Percentiles rank a stretch among this genome's conserved stretches.
These are phyloP conservation scores for Neopestalotiopsis rosae DNA, from an alignment of 2,329 filamentous ascomycete species.

Conservation along the genomic window DNA sequence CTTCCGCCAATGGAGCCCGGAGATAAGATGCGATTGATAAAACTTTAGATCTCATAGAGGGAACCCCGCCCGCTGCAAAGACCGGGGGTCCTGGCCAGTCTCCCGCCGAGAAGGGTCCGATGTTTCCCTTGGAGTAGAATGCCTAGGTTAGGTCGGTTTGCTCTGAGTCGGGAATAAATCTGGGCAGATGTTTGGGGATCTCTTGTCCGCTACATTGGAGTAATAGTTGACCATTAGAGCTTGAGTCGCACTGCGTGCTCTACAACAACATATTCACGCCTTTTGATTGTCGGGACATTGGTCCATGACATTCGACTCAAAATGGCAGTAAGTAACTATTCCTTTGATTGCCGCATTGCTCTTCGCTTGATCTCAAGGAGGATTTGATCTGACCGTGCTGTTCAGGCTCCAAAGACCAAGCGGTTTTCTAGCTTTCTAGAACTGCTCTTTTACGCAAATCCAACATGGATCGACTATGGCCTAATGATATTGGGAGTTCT, in stretches of 20 bases:
- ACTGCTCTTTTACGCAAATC: conserved; percentile 33
- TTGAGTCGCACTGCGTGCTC: too few relatives aligned
- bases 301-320: background rate
- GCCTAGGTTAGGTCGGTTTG: background rate
- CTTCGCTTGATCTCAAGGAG: background rate
- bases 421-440: conserved; percentile 28
- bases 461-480: conserved; percentile 35
- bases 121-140: background rate
- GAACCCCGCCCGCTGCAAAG: background rate
- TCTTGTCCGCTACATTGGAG: background rate
- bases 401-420: background rate
- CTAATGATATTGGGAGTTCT: conserved; percentile 45
- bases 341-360: background rate
- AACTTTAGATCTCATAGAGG: background rate
- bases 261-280: too few relatives aligned
- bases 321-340: background rate
- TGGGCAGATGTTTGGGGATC: background rate
- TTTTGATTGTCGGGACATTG: background rate
- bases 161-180: background rate
- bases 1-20: background rate
- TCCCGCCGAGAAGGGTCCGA: background rate
- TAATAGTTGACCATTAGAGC: too few relatives aligned
- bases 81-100: background rate
- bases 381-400: background rate
- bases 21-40: conserved; percentile 12